Evolutionary conservation across 2,329 filamentous ascomycete species (phyloP), one percentile per base, ranked within the genome.

Genomic region (Apiospora marii): DNA sequence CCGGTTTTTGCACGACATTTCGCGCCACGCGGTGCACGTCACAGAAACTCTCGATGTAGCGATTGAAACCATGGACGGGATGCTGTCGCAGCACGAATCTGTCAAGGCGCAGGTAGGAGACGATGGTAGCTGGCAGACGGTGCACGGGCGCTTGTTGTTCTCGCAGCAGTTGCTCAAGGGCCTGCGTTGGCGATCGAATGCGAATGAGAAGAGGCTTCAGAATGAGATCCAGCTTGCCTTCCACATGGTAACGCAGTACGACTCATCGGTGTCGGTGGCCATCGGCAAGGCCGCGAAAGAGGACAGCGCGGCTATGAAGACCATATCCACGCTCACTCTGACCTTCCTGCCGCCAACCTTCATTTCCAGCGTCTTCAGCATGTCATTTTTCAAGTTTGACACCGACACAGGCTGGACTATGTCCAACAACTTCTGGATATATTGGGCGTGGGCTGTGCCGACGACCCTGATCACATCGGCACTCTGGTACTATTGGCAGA

Each of bases 161-260:
- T 79, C 76, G 41, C 77, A 81, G 43, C 78, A 81, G n/a, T 79
- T 83, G 19, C 69, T 85, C 1, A 73, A 75, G 22, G 83, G 80
- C 68, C 78, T 85, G 0, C 79, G 80, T 1, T 74, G 78, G 12
- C 81, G 85, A 16, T 81, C 84, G 0, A 73, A 73, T 0, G 81
- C 84, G 0, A 86, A 84, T 75, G 81, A 82, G 19, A 79, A 84
- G 14, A 74, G 90, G 72, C 81, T 92, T 77, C 69, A 87, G 79
- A 79, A 91, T 81, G 79, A 91, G 85, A 84, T 92, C 80, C 80
- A 90, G 72, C 82, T 92, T 73, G 77, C 83, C 0, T 87, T 85
- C 77, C 84, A 87, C 74, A 80, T 75, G 0, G 83, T 85, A 0
- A 81, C 85, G 0, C 84, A 86, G 73, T 77, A 83, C 49, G 84